A percentile compares a stretch with the other conserved stretches of the same genome.
Conservation (phyloP, 306 rosid species). For the Malus orientalis region DNA sequence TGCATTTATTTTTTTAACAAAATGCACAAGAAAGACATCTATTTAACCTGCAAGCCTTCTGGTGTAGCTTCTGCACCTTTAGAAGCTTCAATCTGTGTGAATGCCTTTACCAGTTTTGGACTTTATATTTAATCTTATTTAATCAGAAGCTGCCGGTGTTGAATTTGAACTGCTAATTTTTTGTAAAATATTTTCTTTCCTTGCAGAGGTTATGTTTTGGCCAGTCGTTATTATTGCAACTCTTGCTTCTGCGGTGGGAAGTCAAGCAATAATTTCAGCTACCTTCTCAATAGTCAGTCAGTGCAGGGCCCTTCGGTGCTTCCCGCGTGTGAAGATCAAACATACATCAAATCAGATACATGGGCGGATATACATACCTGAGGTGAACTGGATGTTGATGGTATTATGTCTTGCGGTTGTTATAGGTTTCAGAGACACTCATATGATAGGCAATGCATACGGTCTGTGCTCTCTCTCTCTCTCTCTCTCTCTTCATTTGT, state of each 20-base stretch:
- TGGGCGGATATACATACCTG: conserved; percentile 26
- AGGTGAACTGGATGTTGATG: conserved; percentile 25
- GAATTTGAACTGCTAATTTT: not conserved
- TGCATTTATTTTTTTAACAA: not conserved
- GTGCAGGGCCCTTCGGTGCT: conserved; percentile 23
- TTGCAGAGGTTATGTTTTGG: conserved; percentile 18
- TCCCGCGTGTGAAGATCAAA: conserved; percentile 22
- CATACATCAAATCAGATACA: conserved; percentile 24
- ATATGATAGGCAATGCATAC: conserved; percentile 19
- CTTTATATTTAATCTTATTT: not conserved
- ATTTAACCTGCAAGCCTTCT: not conserved
- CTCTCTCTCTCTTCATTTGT: not conserved
- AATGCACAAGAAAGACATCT: not conserved
- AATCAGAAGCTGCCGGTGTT: not conserved
- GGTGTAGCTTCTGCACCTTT: not conserved
- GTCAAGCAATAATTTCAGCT: conserved; percentile 29
- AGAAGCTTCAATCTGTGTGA: not conserved
- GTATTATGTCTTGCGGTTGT: conserved; percentile 19
- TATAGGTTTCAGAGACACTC: conserved; percentile 26
- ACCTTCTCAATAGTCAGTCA: conserved; percentile 28
- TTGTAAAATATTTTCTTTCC: not conserved
- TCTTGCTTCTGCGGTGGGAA: conserved; percentile 30
- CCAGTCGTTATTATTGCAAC: conserved; percentile 20
- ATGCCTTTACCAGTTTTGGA: not conserved
- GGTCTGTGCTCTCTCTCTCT: conserved; percentile 8